phyloP scores from a whole-genome alignment of 306 rosid species.

The Rosa multiflora region DNA sequence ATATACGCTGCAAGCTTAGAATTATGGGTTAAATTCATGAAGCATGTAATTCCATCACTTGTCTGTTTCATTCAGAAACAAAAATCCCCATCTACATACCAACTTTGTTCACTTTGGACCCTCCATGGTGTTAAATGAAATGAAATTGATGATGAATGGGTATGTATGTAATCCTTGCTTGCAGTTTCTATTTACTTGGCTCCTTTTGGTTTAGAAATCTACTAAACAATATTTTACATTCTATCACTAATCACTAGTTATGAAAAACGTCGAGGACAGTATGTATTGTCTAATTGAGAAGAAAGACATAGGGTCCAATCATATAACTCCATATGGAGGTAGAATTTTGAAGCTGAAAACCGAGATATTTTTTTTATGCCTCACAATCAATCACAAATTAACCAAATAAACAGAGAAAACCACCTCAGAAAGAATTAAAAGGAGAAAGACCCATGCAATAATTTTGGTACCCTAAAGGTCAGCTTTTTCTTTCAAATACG shows the following conservation, averaged over 20 bases:
- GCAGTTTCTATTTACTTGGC: not conserved
- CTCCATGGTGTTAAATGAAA: not conserved
- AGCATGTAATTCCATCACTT: no score
- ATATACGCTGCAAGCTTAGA: no score
- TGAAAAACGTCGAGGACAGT: not conserved
- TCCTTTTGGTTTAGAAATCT: not conserved
- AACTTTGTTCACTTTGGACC: not conserved
- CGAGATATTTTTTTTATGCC: not conserved
- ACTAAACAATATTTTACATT: not conserved
- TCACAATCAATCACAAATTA: no score
- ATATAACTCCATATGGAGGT: not conserved
- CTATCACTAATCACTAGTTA: not conserved
- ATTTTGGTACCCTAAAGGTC: no score
- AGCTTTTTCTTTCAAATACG: no score
- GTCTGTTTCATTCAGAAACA: constrained; percentile 11
- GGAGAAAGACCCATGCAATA: no score
- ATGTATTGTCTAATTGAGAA: not conserved
- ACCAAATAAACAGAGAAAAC: no score
- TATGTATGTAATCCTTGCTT: not conserved
- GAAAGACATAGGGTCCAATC: not conserved
- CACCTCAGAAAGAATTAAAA: no score
- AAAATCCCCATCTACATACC: not conserved
- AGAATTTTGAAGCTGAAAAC: not conserved
- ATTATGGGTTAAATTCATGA: no score
- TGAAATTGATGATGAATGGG: not conserved